Base-by-base conservation (phyloP, 768 basidiomycete genomes). In the Collybiopsis luxurians region DNA sequence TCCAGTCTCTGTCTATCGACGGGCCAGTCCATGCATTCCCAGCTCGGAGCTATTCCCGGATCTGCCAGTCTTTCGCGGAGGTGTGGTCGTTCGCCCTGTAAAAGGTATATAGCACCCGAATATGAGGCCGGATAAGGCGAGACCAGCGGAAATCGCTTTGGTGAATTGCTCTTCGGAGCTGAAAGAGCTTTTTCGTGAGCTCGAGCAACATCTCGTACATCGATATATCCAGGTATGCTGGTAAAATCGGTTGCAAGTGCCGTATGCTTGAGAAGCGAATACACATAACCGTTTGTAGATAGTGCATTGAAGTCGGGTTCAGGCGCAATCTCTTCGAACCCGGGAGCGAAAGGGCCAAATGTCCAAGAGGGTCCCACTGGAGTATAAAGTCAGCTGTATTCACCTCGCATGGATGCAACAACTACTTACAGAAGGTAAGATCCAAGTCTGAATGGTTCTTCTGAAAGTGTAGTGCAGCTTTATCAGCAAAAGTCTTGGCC, bases 401-500 rank as follows among this genome's bases (percentile, higher is more conserved):
- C 31, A 34, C 31, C 31, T 6, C 5, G 31, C 13, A 6, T 13
- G 13, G 47, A 24, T n/a, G 38, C n/a, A n/a, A n/a, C n/a, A n/a
- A 36, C 27, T 23, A 53, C 64, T 40, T 46, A 67, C 66, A 23
- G 21, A 63, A 53, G n/a, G 63, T 60, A 40, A 67, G 28, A 38
- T 67, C 63, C 12, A 66, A 44, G 19, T 63, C 61, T 17, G 63
- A 56, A 51, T 69, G 66, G n/a, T n/a, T n/a, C 17, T 62, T 64
- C 13, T 55, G 62, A 52, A 65, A 65, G 21, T 68, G 56, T 63
- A 69, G 65, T 7, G 61, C 62, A 3, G 64, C 60, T 34, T 56
- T 49, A 55, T 71, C 69, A 2, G 68, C 65, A 12, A 67, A 36
- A 2, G 53, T 60, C 53, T 70, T 72, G n/a, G n/a, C n/a, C n/a